Percentiles rank a stretch among this genome's conserved stretches.
phyloP scores from a whole-genome alignment of 352 stramenopile species.

The Elongisporangium prolatum region DNA sequence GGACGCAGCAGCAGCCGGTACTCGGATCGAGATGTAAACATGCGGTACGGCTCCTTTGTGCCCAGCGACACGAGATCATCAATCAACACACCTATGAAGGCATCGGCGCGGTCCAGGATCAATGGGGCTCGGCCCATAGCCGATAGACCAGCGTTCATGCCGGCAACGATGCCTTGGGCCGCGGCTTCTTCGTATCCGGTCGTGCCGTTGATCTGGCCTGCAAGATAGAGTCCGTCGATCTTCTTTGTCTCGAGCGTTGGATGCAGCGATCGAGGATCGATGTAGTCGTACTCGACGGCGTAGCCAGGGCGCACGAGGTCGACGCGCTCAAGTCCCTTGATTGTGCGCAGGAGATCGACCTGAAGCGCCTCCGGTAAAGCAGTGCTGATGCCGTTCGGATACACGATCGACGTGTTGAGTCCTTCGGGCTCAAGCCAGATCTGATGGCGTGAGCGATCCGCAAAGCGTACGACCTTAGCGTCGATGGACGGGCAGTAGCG shows the following conservation, averaged over 20 bases:
- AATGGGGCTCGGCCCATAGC: slow-evolving; percentile 70
- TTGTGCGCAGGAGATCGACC: slow-evolving; percentile 91
- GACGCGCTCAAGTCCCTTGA: slow-evolving; percentile 94
- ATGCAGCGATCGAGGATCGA: slow-evolving; percentile 92
- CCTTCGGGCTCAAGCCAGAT: slow-evolving; percentile 99
- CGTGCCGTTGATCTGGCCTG: slow-evolving; percentile 98
- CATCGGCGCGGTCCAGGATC: slow-evolving; percentile 91
- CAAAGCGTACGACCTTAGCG: slow-evolving; percentile 90
- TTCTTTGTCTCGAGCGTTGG: slow-evolving; percentile 95
- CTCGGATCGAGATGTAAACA: slow-evolving; percentile 98
- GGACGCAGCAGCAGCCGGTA: slow-evolving; percentile 80
- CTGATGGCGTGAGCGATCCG: slow-evolving; percentile 68
- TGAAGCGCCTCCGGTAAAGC: slow-evolving; percentile 94
- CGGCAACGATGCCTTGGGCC: slow-evolving; percentile 96
- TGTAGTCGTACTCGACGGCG: slow-evolving; percentile 99
- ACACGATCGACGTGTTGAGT: slow-evolving; percentile 95
- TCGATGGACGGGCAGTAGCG: slow-evolving; percentile 98
- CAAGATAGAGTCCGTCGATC: slow-evolving; percentile 91
- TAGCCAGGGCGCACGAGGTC: slow-evolving; percentile 96
- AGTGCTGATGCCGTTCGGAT: slow-evolving; percentile 96
- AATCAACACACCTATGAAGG: slow-evolving; percentile 98
- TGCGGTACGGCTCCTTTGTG: slow-evolving; percentile 97
- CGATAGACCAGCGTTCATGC: slow-evolving; percentile 91
- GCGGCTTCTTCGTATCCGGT: slow-evolving; percentile 99
- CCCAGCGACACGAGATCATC: slow-evolving; percentile 97